Base-by-base conservation (phyloP, 345 rosid genomes). In the Ceriops decandra region DNA sequence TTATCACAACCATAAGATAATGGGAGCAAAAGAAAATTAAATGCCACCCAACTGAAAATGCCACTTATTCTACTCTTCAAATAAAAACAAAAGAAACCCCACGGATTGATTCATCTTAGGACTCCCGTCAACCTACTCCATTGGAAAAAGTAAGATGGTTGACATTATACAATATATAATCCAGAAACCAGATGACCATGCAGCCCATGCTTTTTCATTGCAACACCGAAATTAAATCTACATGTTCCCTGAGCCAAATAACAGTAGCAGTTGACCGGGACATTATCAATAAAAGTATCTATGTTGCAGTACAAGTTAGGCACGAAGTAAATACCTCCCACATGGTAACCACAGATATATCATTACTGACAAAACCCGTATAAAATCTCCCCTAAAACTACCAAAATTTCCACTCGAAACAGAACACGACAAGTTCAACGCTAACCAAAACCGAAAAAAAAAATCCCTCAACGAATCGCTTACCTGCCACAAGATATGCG, bases 401-500 rank as follows among this genome's bases (percentile, higher is more conserved):
- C 49, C 17, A 11, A 42, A 13, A 0, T 42, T 13, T 13, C 4
- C 49, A 2, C 5, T 5, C 17, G 17, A 42, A 42, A 42, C 16
- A 38, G 15, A 10, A 10, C 47, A 38, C 11, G 2, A 36, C 16
- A 38, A 42, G 42, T 46, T 26, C 5, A 32, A 30, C 20, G 5
- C 9, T 7, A 53, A 52, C 61, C 49, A 26, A 36, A 57, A 22
- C 31, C 26, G 26, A 62, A 28, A 22, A 63, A 1, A 42, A 56
- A 63, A 58, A 42, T 5, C 9, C 24, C 36, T n/a, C 22, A 1
- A 57, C 15, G 32, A 54, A 62, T 26, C 15, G 1, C 72, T 75
- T 56, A 89, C 97, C 98, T 31, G 98, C 86, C 11, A 87, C 85
- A 57, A 93, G 92, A 80, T 89, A 93, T 31, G 75, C 80, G 63